Percentiles rank a stretch among this genome's conserved stretches.
These are phyloP conservation scores for Fusarium sambucinum DNA, from an alignment of 2,329 filamentous ascomycete genomes.

Conservation along the genomic window DNA sequence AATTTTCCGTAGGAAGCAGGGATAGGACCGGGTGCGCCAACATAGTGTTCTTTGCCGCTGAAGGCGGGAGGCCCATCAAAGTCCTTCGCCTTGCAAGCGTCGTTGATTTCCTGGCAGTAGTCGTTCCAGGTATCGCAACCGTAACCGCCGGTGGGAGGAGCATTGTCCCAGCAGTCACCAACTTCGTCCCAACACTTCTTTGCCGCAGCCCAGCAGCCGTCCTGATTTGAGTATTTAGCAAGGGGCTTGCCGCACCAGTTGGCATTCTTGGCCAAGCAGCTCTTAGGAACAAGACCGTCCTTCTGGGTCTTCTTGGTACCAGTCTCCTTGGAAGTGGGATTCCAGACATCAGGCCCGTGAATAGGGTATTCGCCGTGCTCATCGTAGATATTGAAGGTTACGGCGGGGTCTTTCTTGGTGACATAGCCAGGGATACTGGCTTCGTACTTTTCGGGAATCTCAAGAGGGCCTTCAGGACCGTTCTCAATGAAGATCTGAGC, in stretches of 20 bases:
- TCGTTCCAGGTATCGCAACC: conserved; percentile 72
- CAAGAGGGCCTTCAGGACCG: conserved; percentile 59
- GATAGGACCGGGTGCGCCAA: conserved; percentile 51
- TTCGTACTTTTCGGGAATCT: conserved; percentile 61
- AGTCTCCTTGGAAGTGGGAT: conserved; percentile 50
- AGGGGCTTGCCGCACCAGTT: conserved; percentile 80
- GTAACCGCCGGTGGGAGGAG: conserved; percentile 68
- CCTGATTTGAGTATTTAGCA: conserved; percentile 64
- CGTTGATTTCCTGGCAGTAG: conserved; percentile 67
- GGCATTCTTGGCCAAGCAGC: conserved; percentile 73
- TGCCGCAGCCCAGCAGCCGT: conserved; percentile 70
- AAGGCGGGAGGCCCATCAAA: conserved; percentile 63
- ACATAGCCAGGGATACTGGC: conserved; percentile 77
- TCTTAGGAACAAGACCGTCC: conserved; percentile 65
- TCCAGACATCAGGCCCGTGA: conserved; percentile 64
- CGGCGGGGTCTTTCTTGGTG: conserved; percentile 62
- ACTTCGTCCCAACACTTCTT: conserved; percentile 70
- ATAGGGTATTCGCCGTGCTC: conserved; percentile 65
- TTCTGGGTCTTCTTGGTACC: conserved; percentile 42
- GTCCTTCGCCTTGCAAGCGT: conserved; percentile 56
- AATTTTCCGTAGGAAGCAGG: conserved; percentile 50
- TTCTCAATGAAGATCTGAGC: conserved; percentile 74
- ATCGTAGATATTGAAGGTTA: conserved; percentile 74
- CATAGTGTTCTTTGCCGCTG: conserved; percentile 52
- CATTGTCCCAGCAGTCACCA: conserved; percentile 68